Evolutionary conservation across 805 yeast genomes (phyloP), one percentile per base, ranked within the genome.

Genomic region (Candida glaebosa): DNA sequence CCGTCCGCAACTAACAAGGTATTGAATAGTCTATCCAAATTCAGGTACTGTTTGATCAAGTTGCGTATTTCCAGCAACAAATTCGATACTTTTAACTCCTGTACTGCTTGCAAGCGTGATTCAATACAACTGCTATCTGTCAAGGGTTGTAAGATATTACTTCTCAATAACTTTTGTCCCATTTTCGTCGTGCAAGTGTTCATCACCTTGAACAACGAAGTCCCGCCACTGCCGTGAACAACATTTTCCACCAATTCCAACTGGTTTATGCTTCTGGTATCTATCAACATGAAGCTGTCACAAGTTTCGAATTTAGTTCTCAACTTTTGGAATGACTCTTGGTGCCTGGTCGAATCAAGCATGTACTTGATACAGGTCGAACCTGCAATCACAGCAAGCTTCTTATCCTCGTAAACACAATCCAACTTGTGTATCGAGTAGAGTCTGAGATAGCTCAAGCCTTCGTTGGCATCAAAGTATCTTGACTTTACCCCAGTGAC

Each of bases 91-190:
- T 22, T 22, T 12, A 75, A 47, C 41, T 70, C 76, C 30, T 57
- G 49, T 0, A 73, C 69, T 1, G 75, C 56, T 3, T 58, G 59
- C 9, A 60, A 48, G 31, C 80, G 56, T 31, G 63, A 48, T 8
- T 49, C 41, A 2, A 75, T 61, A 17, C 70, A 63, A 0, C 47
- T 44, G 14, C 43, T 44, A 45, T 70, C 69, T 1, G 75, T 71
- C 12, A 75, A 48, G 0, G 79, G 80, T 42, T 75, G 80, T n/a
- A 75, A 45, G 3, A 74, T 63, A 39, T 63, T 72, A 26, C 59
- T 67, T 44, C 64, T 61, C 37, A 76, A 50, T 5, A 65, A 43
- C 38, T 79, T 47, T 12, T 52, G 55, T 0, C 79, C 80, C 79
- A 75, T 75, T 39, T 63, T 68, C 0, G 80, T 75, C 0, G 51